Evolutionary conservation across 1,284 basidiomycete species (phyloP).

Genomic region (Sanghuangporus weigelae): DNA sequence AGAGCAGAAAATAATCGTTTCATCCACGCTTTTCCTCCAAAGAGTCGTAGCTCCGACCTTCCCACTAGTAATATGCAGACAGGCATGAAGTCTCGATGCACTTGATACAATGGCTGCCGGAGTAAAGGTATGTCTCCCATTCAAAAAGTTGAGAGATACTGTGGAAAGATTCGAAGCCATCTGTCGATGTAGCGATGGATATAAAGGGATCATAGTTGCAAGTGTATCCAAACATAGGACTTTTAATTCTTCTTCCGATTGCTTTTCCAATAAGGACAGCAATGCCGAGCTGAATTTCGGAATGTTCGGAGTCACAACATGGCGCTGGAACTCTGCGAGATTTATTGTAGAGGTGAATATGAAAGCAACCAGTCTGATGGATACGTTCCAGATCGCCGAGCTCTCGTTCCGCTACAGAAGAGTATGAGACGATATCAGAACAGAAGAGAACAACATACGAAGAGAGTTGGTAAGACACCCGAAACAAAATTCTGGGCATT

Average conservation of each 20-base stretch:
- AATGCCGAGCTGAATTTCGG: conserved; percentile 62
- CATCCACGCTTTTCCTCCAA: conserved; percentile 71
- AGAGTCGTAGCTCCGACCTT: conserved; percentile 65
- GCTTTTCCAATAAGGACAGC: conserved; percentile 48
- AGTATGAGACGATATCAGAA: conserved; percentile 15
- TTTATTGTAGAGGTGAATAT: conserved; percentile 55
- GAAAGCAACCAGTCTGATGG: conserved; percentile 52
- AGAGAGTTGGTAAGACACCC: conserved; percentile 56
- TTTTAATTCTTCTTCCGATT: conserved; percentile 45
- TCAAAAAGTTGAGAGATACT: conserved; percentile 49
- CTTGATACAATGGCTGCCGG: conserved; percentile 38
- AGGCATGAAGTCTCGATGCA: conserved; percentile 51
- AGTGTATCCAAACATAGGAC: conserved; percentile 51
- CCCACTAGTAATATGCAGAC: conserved; percentile 65
- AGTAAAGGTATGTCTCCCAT: conserved; percentile 43
- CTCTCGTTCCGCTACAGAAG: conserved; percentile 61
- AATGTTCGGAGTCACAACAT: conserved; percentile 63
- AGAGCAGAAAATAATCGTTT: conserved; percentile 58
- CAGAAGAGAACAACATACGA: conserved; percentile 37
- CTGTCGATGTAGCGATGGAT: conserved; percentile 60
- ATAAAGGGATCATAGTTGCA: conserved; percentile 50
- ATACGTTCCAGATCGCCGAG: conserved; percentile 48
- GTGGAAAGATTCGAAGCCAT: conserved; percentile 45
- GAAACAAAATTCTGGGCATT: conserved; percentile 66
- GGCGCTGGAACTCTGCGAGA: conserved; percentile 70